These are phyloP conservation scores for Colletotrichum sojae DNA, from an alignment of 2,329 filamentous ascomycete genomes.

Conservation along the genomic window DNA sequence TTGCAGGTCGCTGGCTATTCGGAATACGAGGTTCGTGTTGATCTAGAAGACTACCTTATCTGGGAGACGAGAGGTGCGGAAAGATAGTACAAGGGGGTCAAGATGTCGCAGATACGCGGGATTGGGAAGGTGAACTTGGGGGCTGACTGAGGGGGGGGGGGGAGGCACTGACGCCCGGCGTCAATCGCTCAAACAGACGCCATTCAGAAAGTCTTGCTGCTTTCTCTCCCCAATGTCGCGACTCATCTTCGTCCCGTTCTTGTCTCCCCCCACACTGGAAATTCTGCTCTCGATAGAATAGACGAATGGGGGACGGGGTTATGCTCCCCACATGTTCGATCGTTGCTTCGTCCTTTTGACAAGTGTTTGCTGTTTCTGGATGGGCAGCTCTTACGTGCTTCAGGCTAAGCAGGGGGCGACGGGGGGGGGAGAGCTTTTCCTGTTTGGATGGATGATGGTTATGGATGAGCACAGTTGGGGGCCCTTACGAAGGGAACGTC, in stretches of 20 bases:
- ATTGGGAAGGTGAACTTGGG: not conserved
- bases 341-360: constrained; percentile 15
- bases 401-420: not conserved
- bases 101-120: constrained; percentile 23
- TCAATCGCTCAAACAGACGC: too few species aligned
- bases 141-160: too few species aligned
- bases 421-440: not conserved
- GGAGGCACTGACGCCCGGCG: too few species aligned
- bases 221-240: too few species aligned
- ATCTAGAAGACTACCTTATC: too few species aligned
- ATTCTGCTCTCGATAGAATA: too few species aligned
- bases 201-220: too few species aligned
- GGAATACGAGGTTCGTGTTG: constrained; percentile 21
- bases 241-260: too few species aligned
- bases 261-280: too few species aligned
- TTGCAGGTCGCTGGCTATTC: not conserved
- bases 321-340: constrained; percentile 30
- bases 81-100: not conserved
- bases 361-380: constrained; percentile 7
- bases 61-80: too few species aligned
- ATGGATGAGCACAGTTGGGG: not conserved
- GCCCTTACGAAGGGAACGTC: not conserved
- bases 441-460: not conserved
- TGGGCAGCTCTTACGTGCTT: constrained; percentile 16
- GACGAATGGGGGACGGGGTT: too few species aligned